Percentiles rank a stretch among this genome's conserved stretches.
These are phyloP conservation scores for Candida anglica DNA, from an alignment of 805 yeast species.

Conservation along the genomic window DNA sequence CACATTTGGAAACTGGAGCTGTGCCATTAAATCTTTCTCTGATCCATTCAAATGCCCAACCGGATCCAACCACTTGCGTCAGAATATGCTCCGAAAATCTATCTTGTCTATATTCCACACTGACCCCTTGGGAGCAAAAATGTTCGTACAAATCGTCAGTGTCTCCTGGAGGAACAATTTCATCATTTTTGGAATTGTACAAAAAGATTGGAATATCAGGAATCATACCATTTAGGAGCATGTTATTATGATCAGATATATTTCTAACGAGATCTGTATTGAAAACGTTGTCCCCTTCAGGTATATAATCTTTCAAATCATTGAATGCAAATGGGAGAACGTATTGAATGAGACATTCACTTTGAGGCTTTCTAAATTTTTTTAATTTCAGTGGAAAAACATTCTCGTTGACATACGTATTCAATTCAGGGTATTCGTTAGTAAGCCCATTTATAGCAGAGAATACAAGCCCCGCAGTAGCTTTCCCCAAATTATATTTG, in stretches of 20 bases:
- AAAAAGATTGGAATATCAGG: constrained; percentile 18
- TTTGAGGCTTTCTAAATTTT: constrained; percentile 14
- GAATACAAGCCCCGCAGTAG: constrained; percentile 19
- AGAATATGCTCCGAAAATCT: constrained; percentile 13
- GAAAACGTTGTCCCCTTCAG: constrained; percentile 5
- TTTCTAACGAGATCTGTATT: background rate
- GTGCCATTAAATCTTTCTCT: constrained; percentile 12
- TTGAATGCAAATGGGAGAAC: background rate
- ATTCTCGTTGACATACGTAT: constrained; percentile 4
- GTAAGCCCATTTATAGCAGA: constrained; percentile 20
- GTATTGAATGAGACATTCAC: background rate
- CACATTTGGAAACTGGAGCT: constrained; percentile 1
- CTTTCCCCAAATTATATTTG: constrained; percentile 14
- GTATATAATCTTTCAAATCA: background rate
- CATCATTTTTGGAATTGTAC: constrained; percentile 14
- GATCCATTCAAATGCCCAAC: constrained; percentile 16
- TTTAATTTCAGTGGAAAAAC: constrained; percentile 3
- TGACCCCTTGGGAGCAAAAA: constrained; percentile 21
- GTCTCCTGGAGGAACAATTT: constrained; percentile 12
- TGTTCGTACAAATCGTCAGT: constrained; percentile 13
- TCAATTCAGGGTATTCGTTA: constrained; percentile 21
- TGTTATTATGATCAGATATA: constrained; percentile 2
- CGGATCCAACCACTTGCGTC: constrained; percentile 12
- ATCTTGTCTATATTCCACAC: constrained; percentile 17
- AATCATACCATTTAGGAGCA: constrained; percentile 4